A percentile compares a stretch with the other conserved stretches of the same genome.
Evolutionary conservation across 768 basidiomycete genomes (phyloP).

Genomic region (Fomitopsis serialis): DNA sequence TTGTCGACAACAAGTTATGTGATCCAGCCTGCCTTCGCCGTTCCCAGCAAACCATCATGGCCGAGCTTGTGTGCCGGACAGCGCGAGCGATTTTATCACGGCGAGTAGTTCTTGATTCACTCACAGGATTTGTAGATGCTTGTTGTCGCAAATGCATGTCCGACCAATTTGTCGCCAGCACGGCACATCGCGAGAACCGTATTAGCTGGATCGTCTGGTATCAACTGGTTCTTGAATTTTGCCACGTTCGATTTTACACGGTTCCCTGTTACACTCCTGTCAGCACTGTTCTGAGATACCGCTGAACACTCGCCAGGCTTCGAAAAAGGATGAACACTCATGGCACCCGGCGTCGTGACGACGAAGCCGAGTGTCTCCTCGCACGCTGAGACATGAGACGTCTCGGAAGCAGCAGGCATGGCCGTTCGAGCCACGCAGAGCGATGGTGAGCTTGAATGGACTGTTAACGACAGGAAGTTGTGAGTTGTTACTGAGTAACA

Average conservation of each 20-base stretch:
- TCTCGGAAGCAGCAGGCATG: too few relatives aligned
- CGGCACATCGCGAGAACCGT: conserved; percentile 19
- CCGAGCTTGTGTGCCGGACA: too few relatives aligned
- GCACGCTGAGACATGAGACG: too few relatives aligned
- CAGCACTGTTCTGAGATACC: neutral
- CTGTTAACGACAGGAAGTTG: too few relatives aligned
- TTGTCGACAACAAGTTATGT: conserved; percentile 30
- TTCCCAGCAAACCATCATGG: too few relatives aligned
- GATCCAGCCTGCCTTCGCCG: conserved; percentile 23
- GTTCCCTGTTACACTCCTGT: neutral
- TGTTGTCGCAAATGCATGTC: conserved; percentile 27
- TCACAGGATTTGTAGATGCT: conserved; percentile 23
- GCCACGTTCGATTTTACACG: conserved; percentile 5
- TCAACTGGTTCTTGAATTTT: conserved; percentile 5
- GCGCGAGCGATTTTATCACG: neutral
- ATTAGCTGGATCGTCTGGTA: conserved; percentile 8
- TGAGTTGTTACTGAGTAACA: too few relatives aligned
- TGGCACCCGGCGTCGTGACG: neutral
- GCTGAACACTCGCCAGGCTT: conserved; percentile 9
- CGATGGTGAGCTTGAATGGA: too few relatives aligned
- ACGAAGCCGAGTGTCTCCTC: neutral
- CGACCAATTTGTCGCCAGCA: conserved; percentile 15
- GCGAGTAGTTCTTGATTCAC: neutral
- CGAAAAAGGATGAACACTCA: conserved; percentile 17
- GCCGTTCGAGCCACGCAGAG: too few relatives aligned